These are phyloP conservation scores for Solanum boliviense DNA, from an alignment of 257 asterid genomes.

Conservation along the genomic window DNA sequence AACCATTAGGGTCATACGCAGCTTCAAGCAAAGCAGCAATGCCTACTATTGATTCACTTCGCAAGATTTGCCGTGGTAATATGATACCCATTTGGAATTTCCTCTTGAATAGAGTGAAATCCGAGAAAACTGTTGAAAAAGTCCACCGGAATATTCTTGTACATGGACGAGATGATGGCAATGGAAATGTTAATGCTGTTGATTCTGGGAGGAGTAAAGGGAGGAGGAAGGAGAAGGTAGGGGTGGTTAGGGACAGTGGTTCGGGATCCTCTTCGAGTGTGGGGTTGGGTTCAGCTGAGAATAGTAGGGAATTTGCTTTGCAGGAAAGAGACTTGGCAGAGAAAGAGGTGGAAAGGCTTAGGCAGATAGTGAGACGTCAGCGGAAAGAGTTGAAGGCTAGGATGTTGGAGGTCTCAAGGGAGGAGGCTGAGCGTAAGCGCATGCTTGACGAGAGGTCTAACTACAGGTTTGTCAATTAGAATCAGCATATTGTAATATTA, in stretches of 20 bases:
- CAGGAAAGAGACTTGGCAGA: slow-evolving; percentile 93
- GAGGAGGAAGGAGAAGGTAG: slow-evolving; percentile 12
- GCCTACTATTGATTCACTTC: slow-evolving; percentile 70
- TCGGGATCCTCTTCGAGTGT: not conserved
- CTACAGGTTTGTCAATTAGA: slow-evolving; percentile 50
- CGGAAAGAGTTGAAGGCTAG: slow-evolving; percentile 85
- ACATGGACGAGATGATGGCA: slow-evolving; percentile 54
- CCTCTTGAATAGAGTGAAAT: slow-evolving; percentile 69
- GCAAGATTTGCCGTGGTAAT: slow-evolving; percentile 90
- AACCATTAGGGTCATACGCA: slow-evolving; percentile 73
- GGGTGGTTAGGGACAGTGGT: slow-evolving; percentile 14
- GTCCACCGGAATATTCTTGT: slow-evolving; percentile 81
- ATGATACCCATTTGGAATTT: slow-evolving; percentile 93
- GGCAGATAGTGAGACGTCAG: slow-evolving; percentile 90
- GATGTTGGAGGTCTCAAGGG: slow-evolving; percentile 93
- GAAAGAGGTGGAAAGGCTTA: slow-evolving; percentile 94
- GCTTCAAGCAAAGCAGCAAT: slow-evolving; percentile 50
- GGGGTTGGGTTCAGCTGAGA: slow-evolving; percentile 9
- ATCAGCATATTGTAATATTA: not conserved
- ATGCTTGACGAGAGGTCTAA: slow-evolving; percentile 85
- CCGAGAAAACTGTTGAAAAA: slow-evolving; percentile 90
- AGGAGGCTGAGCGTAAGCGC: slow-evolving; percentile 91
- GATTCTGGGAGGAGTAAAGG: slow-evolving; percentile 18
- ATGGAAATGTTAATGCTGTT: slow-evolving; percentile 18
- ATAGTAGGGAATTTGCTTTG: slow-evolving; percentile 76